Evolutionary conservation across 345 rosid species (phyloP).

Genomic region (Rhodomyrtus tomentosa): DNA sequence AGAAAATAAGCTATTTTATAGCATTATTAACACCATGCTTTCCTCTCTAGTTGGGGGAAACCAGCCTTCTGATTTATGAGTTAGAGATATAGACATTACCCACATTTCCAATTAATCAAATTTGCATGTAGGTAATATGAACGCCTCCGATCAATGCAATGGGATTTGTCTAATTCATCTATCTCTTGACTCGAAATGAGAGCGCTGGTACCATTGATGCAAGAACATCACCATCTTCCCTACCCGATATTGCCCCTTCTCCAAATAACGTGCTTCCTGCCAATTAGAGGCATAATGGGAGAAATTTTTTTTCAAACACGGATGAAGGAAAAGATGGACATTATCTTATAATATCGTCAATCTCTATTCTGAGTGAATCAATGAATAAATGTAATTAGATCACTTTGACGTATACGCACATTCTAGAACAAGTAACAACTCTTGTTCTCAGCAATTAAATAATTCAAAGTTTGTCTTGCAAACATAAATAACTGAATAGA

Average conservation of each 20-base stretch:
- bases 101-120: background rate
- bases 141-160: too few species aligned
- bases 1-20: background rate
- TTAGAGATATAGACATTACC: background rate
- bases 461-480: background rate
- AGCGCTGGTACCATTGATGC: too few species aligned
- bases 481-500: background rate
- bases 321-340: background rate
- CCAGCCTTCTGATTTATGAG: background rate
- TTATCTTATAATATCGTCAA: rapidly evolving
- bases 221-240: too few species aligned
- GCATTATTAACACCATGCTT: background rate
- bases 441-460: background rate
- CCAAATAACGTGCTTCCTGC: background rate
- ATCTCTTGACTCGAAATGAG: too few species aligned
- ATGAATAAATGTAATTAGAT: background rate
- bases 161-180: too few species aligned
- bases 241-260: too few species aligned
- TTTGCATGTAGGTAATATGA: background rate
- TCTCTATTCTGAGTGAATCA: background rate
- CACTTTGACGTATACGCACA: background rate
- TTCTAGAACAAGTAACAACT: background rate
- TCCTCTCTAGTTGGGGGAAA: background rate
- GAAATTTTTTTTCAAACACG: rapidly evolving
- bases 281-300: background rate